Base-by-base conservation (phyloP, 2,329 filamentous ascomycete genomes). In the Aspergillus puulaauensis region DNA sequence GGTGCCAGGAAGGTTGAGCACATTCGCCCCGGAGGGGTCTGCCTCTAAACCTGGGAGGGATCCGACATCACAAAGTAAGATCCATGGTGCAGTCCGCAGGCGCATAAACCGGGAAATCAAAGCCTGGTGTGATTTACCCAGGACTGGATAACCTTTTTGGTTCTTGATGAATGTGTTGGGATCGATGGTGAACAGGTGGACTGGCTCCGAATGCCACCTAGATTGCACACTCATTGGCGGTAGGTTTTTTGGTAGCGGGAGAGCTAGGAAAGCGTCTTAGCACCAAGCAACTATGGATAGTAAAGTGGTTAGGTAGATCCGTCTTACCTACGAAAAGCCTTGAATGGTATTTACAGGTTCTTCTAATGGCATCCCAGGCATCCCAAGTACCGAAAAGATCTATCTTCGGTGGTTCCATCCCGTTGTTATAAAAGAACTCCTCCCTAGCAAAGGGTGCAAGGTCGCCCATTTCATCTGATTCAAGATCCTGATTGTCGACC, bases 301-400 rank as follows among this genome's bases (percentile, higher is more conserved):
- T 14, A 48, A 24, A 37, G 19, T 27, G 24, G 37, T 21, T 47
- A 40, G 14, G 49, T 33, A 40, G 51, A 49, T 31, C 54, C 40
- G 41, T 73, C 91, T 80, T 88, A 96, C 93, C 90, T 75, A 97
- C 86, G 68, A 86, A 89, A 39, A 99, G 81, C 72, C 91, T 86
- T 56, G 83, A 77, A 74, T 88, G 89, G 76, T 99, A 98, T 77
- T 88, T 89, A 83, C 92, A 97, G 57, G 91, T 80, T 53, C 87
- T 88, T 53, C 95, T 85, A 68, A 99, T 89, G 21, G 88, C 82
- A 72, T 99, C 89, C 95, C 95, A 99, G 1, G 90, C 88, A 75
- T 98, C 93, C 96, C 96, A 99, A 2, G 88, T 83, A 53, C 87
- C 87, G 73, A 91, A 95, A 0, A 90, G 74, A 67, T 93, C 89